Conservation (phyloP, 805 yeast species). For the Lachancea thermotolerans region DNA sequence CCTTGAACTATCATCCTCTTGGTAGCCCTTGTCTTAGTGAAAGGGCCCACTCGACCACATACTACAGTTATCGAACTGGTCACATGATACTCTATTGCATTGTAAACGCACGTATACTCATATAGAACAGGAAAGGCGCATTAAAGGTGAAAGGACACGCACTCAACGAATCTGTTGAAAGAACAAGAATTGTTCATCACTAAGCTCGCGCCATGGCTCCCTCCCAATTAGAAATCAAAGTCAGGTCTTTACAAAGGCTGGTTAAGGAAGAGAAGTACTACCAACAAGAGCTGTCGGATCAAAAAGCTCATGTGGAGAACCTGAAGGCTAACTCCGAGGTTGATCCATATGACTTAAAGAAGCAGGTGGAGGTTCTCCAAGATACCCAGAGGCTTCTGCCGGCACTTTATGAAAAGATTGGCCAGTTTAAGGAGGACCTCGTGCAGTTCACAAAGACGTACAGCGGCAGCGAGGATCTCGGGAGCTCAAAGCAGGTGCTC, state of each 20-base stretch:
- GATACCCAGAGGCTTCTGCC: slow-evolving; percentile 51
- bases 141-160: neutral
- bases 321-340: slow-evolving; percentile 39
- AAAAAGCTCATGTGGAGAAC: slow-evolving; percentile 40
- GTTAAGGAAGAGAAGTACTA: slow-evolving; percentile 61
- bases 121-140: neutral
- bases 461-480: slow-evolving; percentile 31
- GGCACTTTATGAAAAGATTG: slow-evolving; percentile 38
- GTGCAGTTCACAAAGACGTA: slow-evolving; percentile 35
- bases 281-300: slow-evolving; percentile 50
- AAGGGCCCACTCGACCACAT: no score
- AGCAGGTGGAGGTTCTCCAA: slow-evolving; percentile 43
- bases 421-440: slow-evolving; percentile 35
- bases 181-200: no score
- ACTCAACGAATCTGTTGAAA: no score
- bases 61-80: neutral
- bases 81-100: neutral
- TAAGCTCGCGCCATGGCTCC: slow-evolving; percentile 48
- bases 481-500: slow-evolving; percentile 15
- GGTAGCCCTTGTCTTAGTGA: neutral
- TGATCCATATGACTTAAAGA: slow-evolving; percentile 62
- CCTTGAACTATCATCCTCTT: neutral
- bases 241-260: slow-evolving; percentile 60
- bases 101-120: neutral
- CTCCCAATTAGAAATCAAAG: slow-evolving; percentile 61